Conservation (phyloP, 2,329 filamentous ascomycete species). For the Penicillium italicum region DNA sequence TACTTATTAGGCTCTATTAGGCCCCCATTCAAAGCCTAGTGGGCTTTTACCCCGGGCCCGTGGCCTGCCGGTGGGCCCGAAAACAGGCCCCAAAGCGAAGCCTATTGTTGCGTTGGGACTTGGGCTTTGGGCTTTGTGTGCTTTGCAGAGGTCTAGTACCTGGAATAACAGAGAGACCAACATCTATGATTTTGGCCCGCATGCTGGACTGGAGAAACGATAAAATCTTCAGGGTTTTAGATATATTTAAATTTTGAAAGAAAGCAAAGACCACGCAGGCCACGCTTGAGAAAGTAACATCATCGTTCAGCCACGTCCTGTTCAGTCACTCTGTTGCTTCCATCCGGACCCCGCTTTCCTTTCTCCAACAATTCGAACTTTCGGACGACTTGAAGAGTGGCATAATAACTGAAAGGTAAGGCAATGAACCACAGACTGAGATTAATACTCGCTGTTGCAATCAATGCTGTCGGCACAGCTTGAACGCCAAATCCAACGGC, state of each 20-base stretch:
- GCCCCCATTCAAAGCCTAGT: too few species aligned
- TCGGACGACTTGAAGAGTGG: constrained; percentile 41
- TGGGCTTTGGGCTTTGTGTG: too few species aligned
- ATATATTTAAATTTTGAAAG: neutral
- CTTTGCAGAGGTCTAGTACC: too few species aligned
- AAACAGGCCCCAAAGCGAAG: too few species aligned
- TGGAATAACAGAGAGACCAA: too few species aligned
- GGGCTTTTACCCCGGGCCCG: too few species aligned
- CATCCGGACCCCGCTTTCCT: neutral
- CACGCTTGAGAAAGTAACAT: neutral
- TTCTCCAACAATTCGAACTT: constrained; percentile 32
- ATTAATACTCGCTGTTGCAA: constrained; percentile 46
- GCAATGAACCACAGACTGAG: constrained; percentile 43
- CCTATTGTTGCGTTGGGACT: too few species aligned
- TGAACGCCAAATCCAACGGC: constrained; percentile 46
- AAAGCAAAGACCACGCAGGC: too few species aligned
- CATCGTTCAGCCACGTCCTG: neutral
- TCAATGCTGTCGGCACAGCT: constrained; percentile 43
- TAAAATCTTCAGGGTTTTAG: too few species aligned
- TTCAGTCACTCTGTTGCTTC: neutral
- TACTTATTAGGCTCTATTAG: too few species aligned
- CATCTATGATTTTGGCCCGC: neutral
- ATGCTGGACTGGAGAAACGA: neutral
- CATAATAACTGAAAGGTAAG: constrained; percentile 46
- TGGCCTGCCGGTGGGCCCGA: too few species aligned